Percentiles rank a stretch among this genome's conserved stretches.
These are phyloP conservation scores for Pseudohalonectria lignicola DNA, from an alignment of 2,329 filamentous ascomycete genomes.

Conservation along the genomic window DNA sequence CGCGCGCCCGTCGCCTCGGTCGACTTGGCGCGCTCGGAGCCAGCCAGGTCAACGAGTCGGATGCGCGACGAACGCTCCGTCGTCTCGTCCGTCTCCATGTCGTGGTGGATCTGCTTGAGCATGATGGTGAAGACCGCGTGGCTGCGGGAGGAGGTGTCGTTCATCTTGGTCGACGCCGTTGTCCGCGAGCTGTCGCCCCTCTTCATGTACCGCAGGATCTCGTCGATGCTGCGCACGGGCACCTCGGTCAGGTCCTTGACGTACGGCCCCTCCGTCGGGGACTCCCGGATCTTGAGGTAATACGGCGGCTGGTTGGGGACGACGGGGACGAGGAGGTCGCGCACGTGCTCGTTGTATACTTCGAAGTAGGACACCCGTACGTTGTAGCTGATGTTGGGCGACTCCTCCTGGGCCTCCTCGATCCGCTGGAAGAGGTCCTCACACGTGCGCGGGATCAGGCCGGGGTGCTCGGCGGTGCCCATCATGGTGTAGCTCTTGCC, in stretches of 20 bases:
- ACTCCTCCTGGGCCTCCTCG: conserved; percentile 62
- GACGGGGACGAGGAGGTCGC: conserved; percentile 76
- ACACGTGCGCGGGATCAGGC: conserved; percentile 89
- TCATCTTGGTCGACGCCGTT: conserved; percentile 98
- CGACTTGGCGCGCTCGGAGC: conserved; percentile 93
- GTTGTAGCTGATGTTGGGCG: conserved; percentile 89
- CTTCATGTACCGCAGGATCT: conserved; percentile 98
- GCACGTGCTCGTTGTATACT: conserved; percentile 98
- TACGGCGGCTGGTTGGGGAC: conserved; percentile 62
- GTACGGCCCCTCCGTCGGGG: conserved; percentile 87
- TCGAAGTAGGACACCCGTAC: conserved; percentile 98
- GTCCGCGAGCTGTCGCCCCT: conserved; percentile 98
- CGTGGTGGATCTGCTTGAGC: conserved; percentile 88
- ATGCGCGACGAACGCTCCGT: conserved; percentile 58
- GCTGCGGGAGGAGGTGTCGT: conserved; percentile 96
- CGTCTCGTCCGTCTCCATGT: conserved; percentile 95
- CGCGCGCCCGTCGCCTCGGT: conserved; percentile 93
- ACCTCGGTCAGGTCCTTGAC: conserved; percentile 94
- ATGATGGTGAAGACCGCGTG: conserved; percentile 97
- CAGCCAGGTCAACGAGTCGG: conserved; percentile 92
- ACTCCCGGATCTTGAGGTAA: conserved; percentile 96
- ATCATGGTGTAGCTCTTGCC: conserved; percentile 99
- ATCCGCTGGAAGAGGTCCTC: conserved; percentile 94
- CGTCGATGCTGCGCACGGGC: conserved; percentile 82
- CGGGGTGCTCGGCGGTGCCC: conserved; percentile 75